Base-by-base conservation (phyloP, 225 moss, liverwort and hornwort genomes). In the Antitrichia curtipendula region DNA sequence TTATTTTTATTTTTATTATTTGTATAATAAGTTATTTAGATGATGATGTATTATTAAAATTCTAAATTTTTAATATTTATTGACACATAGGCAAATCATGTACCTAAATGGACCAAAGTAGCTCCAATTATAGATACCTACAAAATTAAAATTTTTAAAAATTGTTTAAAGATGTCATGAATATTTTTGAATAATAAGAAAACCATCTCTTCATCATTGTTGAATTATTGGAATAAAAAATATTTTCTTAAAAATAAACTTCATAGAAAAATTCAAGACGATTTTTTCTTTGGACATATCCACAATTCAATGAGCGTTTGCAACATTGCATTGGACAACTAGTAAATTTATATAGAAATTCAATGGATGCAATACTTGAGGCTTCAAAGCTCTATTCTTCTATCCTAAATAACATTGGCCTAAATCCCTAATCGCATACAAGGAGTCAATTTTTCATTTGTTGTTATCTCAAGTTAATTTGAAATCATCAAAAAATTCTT, bases 171-270 rank as follows among this genome's bases (percentile, higher is more conserved):
- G 15, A 24, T 53, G 36, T 1, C 9, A 31, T 76, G 5, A 14
- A 76, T 53, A 25, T 16, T 77, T 3, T n/a, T 24, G 4, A 38
- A n/a, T 36, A 56, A 24, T 8, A 9, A 54, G 16, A 76, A 54
- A 54, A 36, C 7, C 1, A 16, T 2, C 6, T 54, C n/a, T n/a
- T 10, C 4, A 25, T 75, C 8, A 22, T 2, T 5, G 5, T 22
- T 5, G 3, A 52, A 22, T 50, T 14, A 52, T 5, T 0, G 8
- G 0, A 34, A 23, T 7, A 32, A 5, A 49, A 6, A 47, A n/a
- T 1, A 31, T 19, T 20, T 2, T 0, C 4, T 52, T 21, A 0
- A 12, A 5, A 22, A 31, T 22, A 52, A 31, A 36, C 22, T 34
- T 22, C 52, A 36, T 13, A 0, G 8, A 52, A 50, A 21, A 13